Evolutionary conservation across 495 filamentous ascomycete species (phyloP), one percentile per base, ranked within the genome.

Genomic region (Trichoderma gamsii): DNA sequence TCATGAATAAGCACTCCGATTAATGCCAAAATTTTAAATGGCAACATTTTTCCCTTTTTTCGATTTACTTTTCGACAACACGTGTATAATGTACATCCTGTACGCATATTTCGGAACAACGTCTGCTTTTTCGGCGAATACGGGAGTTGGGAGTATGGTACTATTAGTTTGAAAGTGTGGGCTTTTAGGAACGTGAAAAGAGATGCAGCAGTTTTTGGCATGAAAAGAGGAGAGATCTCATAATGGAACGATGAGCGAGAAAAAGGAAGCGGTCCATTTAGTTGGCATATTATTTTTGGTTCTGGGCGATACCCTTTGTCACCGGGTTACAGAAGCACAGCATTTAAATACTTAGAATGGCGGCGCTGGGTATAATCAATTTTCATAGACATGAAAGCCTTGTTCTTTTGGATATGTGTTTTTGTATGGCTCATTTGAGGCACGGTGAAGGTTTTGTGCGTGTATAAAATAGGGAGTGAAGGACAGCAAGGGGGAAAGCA

Each of bases 81-180:
- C 23, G n/a, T 61, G 56, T 61, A 61, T 61, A 18, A 61, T 61
- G 56, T 61, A 61, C 56, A 61, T 61, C 56, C 56, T 21, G 9
- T 61, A 16, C 56, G 12, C 25, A 32, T 21, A 61, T 61, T 61
- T 32, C 25, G 27, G 16, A 61, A 23, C 56, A 25, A 29, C 7
- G 56, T 16, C n/a, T 61, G 15, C 9, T 56, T 56, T 16, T 11
- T 61, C 35, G 56, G 56, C 56, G 56, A 32, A 61, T 32, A 61
- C n/a, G 56, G 56, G 56, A 61, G 56, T 61, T 61, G 56, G 56
- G 56, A 13, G 27, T 61, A 15, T 11, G 56, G 27, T 18, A 61
- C 9, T 23, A 21, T 18, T 52, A 21, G 25, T 23, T 52, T 23
- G 16, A 18, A n/a, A 18, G n/a, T 21, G 49, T 8, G 18, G 46